Conservation (phyloP, 495 filamentous ascomycete genomes). For the Lophiotrema nucula region DNA sequence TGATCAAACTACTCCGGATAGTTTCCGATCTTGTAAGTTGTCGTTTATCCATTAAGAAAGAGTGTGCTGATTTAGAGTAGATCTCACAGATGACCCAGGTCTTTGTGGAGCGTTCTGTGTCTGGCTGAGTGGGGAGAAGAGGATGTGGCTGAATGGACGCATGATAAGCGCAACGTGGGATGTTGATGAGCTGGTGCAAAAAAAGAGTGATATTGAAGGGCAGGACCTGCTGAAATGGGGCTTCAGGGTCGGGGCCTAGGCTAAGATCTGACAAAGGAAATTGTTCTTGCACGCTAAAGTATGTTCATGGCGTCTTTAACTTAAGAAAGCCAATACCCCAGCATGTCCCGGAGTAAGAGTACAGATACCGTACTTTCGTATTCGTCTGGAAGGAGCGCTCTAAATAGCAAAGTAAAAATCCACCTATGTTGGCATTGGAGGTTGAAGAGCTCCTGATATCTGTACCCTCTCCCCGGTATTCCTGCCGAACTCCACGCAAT, state of each 20-base stretch:
- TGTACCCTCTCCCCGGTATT: too few relatives aligned
- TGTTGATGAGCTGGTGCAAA: slow-evolving; percentile 26
- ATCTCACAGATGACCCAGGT: slow-evolving; percentile 30
- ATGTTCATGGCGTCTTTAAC: too few relatives aligned
- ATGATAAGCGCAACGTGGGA: slow-evolving; percentile 24
- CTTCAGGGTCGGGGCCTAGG: slow-evolving; percentile 13
- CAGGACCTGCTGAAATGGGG: slow-evolving; percentile 27
- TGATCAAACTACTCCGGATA: slow-evolving; percentile 27
- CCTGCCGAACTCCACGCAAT: too few relatives aligned
- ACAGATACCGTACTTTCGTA: too few relatives aligned
- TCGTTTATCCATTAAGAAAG: neutral
- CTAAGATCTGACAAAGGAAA: too few relatives aligned
- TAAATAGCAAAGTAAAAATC: too few relatives aligned
- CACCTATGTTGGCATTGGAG: too few relatives aligned
- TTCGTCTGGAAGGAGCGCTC: too few relatives aligned
- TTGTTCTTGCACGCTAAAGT: too few relatives aligned
- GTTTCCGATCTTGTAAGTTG: slow-evolving; percentile 31
- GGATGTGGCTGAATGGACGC: slow-evolving; percentile 29
- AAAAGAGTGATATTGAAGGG: slow-evolving; percentile 18
- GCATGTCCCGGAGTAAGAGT: too few relatives aligned
- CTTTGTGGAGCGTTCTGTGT: slow-evolving; percentile 34
- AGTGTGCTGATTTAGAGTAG: neutral
- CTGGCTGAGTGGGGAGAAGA: slow-evolving; percentile 22
- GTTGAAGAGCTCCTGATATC: too few relatives aligned
- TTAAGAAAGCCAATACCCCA: too few relatives aligned